A percentile compares a stretch with the other conserved stretches of the same genome.
These are phyloP conservation scores for Aspergillus incahuasiensis DNA, from an alignment of 495 filamentous ascomycete genomes.

Conservation along the genomic window DNA sequence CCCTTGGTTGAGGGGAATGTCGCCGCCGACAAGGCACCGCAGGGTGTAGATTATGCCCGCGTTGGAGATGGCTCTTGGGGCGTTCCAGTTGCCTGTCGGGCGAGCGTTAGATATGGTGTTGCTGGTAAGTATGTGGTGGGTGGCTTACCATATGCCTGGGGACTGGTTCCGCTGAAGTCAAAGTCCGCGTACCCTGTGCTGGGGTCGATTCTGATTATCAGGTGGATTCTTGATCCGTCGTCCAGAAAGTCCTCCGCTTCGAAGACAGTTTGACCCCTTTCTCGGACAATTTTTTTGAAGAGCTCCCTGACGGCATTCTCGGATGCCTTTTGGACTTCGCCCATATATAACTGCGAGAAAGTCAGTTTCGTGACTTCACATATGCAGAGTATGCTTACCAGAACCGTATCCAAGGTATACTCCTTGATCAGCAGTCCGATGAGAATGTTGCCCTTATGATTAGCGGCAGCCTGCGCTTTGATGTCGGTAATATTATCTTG, in stretches of 20 bases:
- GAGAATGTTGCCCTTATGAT: constrained; percentile 92
- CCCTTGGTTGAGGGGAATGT: constrained; percentile 93
- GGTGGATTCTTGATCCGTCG: constrained; percentile 78
- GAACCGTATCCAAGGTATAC: constrained; percentile 77
- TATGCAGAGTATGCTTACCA: too few species aligned
- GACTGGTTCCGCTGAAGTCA: constrained; percentile 78
- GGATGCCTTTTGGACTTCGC: constrained; percentile 84
- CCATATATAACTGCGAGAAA: constrained; percentile 74
- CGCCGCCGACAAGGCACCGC: constrained; percentile 76
- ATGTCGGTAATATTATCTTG: constrained; percentile 93
- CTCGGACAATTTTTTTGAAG: too few species aligned
- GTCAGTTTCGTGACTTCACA: too few species aligned
- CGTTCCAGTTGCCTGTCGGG: constrained; percentile 83
- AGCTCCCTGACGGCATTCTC: constrained; percentile 64
- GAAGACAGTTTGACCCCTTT: not conserved
- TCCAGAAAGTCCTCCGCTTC: constrained; percentile 37
- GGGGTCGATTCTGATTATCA: constrained; percentile 77
- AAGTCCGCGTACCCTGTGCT: constrained; percentile 76
- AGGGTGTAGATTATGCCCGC: constrained; percentile 72
- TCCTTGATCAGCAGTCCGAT: constrained; percentile 78
- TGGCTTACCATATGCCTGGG: constrained; percentile 45
- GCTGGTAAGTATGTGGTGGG: too few species aligned
- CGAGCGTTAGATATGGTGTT: too few species aligned
- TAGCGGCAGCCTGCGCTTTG: constrained; percentile 89
- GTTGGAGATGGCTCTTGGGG: constrained; percentile 81